Evolutionary conservation across 2,329 filamentous ascomycete genomes (phyloP), one percentile per base, ranked within the genome.

Genomic region (Meredithiella fracta): DNA sequence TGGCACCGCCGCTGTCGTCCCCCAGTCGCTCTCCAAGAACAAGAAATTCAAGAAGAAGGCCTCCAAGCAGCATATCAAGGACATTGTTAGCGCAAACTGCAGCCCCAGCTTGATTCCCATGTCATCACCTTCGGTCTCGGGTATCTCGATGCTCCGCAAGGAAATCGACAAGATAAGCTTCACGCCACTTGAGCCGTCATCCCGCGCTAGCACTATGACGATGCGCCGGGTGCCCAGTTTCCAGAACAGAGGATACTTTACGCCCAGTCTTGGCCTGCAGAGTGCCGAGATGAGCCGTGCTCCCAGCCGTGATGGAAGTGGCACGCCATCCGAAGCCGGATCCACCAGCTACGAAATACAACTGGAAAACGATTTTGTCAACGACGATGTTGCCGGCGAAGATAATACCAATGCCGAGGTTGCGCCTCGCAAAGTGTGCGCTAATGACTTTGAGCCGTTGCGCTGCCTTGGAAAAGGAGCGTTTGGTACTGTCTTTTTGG

Each of bases 381-480:
- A 57, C 20, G 54, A 56, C 22, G 54, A 59, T 22, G 51, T 57
- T 40, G 34, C 47, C n/a, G 49, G 66, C 68, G 38, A 67, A 66
- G 70, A 73, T 34, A 20, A 44, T n/a, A 20, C 34, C 9, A 51
- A 51, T 9, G 9, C 37, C 22, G 38, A 59, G 44, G 31, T 59
- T 22, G 67, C 79, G 62, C 65, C 74, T 63, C 66, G 73, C 59
- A 97, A 98, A 72, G 96, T 97, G 85, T 85, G 83, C 7, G 83
- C 89, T 1, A 80, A 83, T 9, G 92, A 98, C 67, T 98, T 98
- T 66, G 85, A 94, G 64, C 81, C 86, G 9, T 72, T 98, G 53
- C 86, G 87, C 52, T 97, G 91, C 67, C 82, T 98, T 22, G 94
- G 94, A 57, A 97, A 97, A 67, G 92, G 92, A 51, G 89, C 92